Evolutionary conservation across 139 green algal genomes (phyloP).

Genomic region (Chlorella sp.): DNA sequence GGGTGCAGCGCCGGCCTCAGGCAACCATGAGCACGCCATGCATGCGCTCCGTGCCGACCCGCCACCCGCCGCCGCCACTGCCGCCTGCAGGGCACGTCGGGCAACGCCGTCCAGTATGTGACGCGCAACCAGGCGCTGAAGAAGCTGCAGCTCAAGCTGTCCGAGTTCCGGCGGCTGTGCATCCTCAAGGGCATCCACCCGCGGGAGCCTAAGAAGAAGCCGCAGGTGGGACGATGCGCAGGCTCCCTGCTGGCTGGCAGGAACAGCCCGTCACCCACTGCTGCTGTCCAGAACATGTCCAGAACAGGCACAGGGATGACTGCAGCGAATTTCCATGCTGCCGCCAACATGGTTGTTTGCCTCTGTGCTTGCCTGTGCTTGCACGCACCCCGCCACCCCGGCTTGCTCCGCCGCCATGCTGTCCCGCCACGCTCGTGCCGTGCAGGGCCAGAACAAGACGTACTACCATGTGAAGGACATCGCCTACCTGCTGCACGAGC

Average conservation of each 20-base stretch:
- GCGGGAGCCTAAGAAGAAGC: slow-evolving; percentile 97
- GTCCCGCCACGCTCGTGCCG: neutral
- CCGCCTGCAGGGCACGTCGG: slow-evolving; percentile 57
- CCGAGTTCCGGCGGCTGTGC: slow-evolving; percentile 96
- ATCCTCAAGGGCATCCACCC: slow-evolving; percentile 99
- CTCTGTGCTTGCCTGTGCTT: too few relatives aligned
- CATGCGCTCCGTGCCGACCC: neutral
- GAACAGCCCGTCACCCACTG: too few relatives aligned
- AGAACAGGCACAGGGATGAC: too few relatives aligned
- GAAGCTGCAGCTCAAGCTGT: slow-evolving; percentile 96
- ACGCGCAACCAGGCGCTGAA: slow-evolving; percentile 96
- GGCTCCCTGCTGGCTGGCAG: neutral
- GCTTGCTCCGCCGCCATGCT: too few relatives aligned
- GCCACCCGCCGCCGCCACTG: neutral
- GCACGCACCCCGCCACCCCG: too few relatives aligned
- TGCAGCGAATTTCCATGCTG: too few relatives aligned
- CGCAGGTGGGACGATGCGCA: slow-evolving; percentile 21
- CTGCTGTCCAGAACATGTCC: too few relatives aligned
- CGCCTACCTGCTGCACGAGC: slow-evolving; percentile 96
- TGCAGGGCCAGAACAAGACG: slow-evolving; percentile 94
- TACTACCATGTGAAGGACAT: slow-evolving; percentile 99
- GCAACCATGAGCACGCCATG: neutral
- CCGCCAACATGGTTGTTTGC: too few relatives aligned
- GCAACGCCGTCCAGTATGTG: slow-evolving; percentile 91
- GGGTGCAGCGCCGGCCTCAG: too few relatives aligned